Evolutionary conservation across 163 green algal species (phyloP).

Genomic region (Trebouxiophyceae sp.): DNA sequence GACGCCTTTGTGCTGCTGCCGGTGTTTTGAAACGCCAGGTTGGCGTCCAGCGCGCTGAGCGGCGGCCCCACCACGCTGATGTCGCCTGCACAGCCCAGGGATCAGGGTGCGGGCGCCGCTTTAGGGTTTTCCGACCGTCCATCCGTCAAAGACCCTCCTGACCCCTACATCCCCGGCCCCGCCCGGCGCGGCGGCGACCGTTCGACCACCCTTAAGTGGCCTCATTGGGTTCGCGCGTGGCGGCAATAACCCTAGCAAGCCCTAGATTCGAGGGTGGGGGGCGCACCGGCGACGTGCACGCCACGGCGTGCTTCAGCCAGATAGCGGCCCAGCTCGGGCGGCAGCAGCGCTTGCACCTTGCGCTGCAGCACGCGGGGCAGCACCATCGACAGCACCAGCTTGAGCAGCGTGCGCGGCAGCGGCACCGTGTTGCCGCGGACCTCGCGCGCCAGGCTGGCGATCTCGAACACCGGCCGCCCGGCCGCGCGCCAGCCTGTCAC

Average conservation of each 20-base stretch:
- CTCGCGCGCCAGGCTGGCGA: constrained; percentile 34
- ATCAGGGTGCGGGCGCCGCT: no score
- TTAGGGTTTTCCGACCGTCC: no score
- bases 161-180: no score
- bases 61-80: constrained; percentile 37
- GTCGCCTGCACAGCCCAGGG: no score
- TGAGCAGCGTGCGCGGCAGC: constrained; percentile 52
- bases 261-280: no score
- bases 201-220: no score
- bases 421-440: constrained; percentile 52
- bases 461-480: constrained; percentile 41
- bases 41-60: constrained; percentile 37
- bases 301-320: constrained; percentile 30
- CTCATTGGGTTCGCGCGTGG: no score
- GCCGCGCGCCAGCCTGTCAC: constrained; percentile 27
- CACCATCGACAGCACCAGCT: constrained; percentile 41
- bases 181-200: no score
- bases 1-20: constrained; percentile 16
- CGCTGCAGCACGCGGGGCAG: constrained; percentile 43
- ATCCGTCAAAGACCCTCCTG: no score
- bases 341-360: constrained; percentile 36
- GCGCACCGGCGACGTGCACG: constrained; percentile 16
- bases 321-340: constrained; percentile 51
- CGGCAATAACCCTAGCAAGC: no score
- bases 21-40: constrained; percentile 32